These are phyloP conservation scores for Luffa aegyptiaca DNA, from an alignment of 306 rosid genomes.

Conservation along the genomic window DNA sequence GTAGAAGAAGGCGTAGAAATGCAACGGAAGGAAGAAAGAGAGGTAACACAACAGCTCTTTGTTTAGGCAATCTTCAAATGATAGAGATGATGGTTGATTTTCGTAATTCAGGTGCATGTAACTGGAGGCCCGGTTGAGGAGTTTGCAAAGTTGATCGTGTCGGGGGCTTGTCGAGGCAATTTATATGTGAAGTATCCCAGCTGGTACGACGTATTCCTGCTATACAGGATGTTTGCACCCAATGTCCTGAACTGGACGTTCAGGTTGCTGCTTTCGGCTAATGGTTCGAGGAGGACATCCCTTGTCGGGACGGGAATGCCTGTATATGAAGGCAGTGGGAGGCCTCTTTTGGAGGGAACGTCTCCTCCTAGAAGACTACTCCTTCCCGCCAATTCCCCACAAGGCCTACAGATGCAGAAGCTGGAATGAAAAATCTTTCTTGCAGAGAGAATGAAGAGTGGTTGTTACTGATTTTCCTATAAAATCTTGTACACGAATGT, in stretches of 20 bases:
- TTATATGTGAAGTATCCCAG: constrained; percentile 61
- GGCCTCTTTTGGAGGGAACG: constrained; percentile 30
- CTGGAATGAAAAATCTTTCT: constrained; percentile 18
- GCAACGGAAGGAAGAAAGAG: constrained; percentile 94
- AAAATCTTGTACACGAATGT: background rate
- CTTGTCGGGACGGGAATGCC: constrained; percentile 57
- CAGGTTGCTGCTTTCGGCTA: constrained; percentile 39
- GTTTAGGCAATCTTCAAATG: background rate
- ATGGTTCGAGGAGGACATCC: constrained; percentile 32
- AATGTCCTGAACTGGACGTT: constrained; percentile 61
- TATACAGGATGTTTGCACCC: constrained; percentile 61
- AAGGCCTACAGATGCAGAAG: constrained; percentile 21
- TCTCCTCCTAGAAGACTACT: constrained; percentile 22
- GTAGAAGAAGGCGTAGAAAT: constrained; percentile 76
- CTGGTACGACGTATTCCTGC: constrained; percentile 70
- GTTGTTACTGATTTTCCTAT: background rate
- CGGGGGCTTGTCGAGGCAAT: constrained; percentile 70
- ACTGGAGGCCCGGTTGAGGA: constrained; percentile 53
- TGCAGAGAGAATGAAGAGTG: background rate
- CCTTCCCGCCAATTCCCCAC: constrained; percentile 20
- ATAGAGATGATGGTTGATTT: background rate
- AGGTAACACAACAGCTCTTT: constrained; percentile 23
- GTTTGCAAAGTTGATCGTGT: constrained; percentile 63
- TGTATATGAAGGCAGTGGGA: constrained; percentile 15
- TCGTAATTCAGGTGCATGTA: constrained; percentile 28